Conservation (phyloP, 139 green algal genomes). For the Chlamydomonas incerta region DNA sequence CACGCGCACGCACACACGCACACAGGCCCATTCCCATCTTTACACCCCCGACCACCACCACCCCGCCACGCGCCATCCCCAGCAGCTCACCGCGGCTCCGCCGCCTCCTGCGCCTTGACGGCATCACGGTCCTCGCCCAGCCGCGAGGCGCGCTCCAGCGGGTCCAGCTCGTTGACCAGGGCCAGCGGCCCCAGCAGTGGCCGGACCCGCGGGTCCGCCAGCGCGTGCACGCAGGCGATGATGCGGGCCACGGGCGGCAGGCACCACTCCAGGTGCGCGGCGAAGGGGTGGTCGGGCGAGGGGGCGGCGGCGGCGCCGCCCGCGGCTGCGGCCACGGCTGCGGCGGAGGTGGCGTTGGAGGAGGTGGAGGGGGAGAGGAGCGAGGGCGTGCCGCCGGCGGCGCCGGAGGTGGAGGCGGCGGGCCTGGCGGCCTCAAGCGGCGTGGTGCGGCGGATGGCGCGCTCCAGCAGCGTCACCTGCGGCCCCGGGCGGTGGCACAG, state of each 20-base stretch:
- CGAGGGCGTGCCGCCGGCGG: not conserved
- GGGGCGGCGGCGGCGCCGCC: conserved; percentile 2
- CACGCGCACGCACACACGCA: no score
- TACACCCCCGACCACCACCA: conserved; percentile 45
- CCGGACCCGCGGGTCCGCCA: conserved; percentile 56
- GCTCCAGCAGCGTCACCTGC: conserved; percentile 78
- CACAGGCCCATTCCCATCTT: no score
- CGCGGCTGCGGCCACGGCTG: conserved; percentile 5
- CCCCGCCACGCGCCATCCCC: conserved; percentile 27
- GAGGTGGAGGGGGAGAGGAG: conserved; percentile 14
- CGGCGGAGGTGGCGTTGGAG: not conserved
- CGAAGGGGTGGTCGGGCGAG: conserved; percentile 22
- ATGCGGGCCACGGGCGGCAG: conserved; percentile 55
- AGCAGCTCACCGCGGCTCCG: conserved; percentile 41
- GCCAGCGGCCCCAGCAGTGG: conserved; percentile 41
- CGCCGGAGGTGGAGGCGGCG: not conserved
- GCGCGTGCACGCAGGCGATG: conserved; percentile 64
- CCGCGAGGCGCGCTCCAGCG: conserved; percentile 72
- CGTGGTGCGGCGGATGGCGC: conserved; percentile 56
- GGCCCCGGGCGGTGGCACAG: no score
- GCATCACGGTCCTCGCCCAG: conserved; percentile 59
- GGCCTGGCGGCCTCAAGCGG: not conserved
- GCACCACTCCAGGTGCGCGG: conserved; percentile 61
- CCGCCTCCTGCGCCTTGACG: conserved; percentile 47
- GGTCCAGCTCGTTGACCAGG: conserved; percentile 63